Evolutionary conservation across 306 rosid species (phyloP), one percentile per base, ranked within the genome.

Genomic region (Fragaria vesca): DNA sequence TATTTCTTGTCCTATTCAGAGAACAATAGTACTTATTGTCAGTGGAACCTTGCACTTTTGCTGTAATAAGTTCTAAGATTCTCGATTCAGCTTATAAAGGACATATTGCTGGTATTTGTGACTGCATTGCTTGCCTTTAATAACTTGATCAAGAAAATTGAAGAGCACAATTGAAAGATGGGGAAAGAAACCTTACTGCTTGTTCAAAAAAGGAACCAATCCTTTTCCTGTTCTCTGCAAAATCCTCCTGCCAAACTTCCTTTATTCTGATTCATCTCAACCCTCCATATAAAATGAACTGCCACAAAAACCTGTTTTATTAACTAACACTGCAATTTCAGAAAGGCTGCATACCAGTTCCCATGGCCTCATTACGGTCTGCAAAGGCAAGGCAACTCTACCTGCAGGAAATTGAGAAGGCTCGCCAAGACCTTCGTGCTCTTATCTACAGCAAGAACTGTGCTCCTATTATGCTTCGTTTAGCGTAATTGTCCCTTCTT

Each of bases 391-490:
- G n/a, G 75, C 71, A 38, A 66, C 78, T 73, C 69, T 81, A 92
- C 79, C 82, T 81, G 24, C 78, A 81, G 76, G 90, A 92, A 81
- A 90, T 90, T 15, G 89, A 86, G 24, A 88, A 81, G 85, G 88
- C 92, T 63, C 93, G 92, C n/a, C 82, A 85, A 5, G 90, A 88
- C 73, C 98, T 94, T 72, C 92, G 95, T 0, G 90, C 89, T 76
- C 92, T 94, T 38, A 94, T 92, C 81, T 83, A 84, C 75, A 65
- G 40, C 81, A 87, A 46, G 50, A 79, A 73, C 46, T 92, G 97
- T 15, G 97, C 98, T 67, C 93, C 98, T 72, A 78, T 90, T 61
- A 90, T 94, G 97, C 98, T 94, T 74, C 97, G 95, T 63, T 78
- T 94, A 79, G 98, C 97, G 97, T 94, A 89, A 30, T 69, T 73